Evolutionary conservation across 768 basidiomycete genomes (phyloP).

Genomic region (Wakefieldia striispora): DNA sequence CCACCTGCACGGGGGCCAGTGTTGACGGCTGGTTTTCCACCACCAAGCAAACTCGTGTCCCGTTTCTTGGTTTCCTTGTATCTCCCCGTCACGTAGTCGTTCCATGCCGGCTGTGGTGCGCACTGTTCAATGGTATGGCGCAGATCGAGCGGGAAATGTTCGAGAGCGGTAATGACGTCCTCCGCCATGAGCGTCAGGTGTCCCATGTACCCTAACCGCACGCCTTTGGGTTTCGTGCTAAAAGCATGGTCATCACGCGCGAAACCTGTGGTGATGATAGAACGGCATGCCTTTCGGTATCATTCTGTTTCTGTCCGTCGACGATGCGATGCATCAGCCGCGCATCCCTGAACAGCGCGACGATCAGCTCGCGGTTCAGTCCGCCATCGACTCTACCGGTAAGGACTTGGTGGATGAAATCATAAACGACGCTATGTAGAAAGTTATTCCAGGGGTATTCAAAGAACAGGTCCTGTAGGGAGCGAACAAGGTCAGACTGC

Average conservation of each 20-base stretch:
- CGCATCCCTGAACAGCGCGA: constrained; percentile 86
- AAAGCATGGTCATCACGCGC: constrained; percentile 5
- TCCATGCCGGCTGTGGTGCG: constrained; percentile 82
- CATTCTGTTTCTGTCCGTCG: constrained; percentile 80
- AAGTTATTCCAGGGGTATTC: constrained; percentile 98
- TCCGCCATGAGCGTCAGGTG: constrained; percentile 94
- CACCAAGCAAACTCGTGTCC: constrained; percentile 79
- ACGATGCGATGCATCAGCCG: constrained; percentile 82
- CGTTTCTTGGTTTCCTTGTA: constrained; percentile 84
- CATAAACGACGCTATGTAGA: constrained; percentile 93
- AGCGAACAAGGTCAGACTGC: constrained; percentile 1
- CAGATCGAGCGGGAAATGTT: constrained; percentile 82
- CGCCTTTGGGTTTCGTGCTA: constrained; percentile 71
- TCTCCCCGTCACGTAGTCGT: constrained; percentile 81
- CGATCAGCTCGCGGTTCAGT: constrained; percentile 78
- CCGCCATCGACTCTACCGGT: constrained; percentile 84
- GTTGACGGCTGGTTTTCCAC: constrained; percentile 69
- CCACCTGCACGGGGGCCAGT: constrained; percentile 31
- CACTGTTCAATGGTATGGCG: constrained; percentile 59
- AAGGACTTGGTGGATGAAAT: constrained; percentile 91
- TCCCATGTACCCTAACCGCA: constrained; percentile 93
- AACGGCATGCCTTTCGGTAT: constrained; percentile 60
- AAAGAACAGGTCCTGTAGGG: constrained; percentile 83
- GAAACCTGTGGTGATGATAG: background rate
- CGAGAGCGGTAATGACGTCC: constrained; percentile 87